Percentiles rank a stretch among this genome's conserved stretches.
phyloP scores from a whole-genome alignment of 352 stramenopile species.

The Globisporangium mamillatum region DNA sequence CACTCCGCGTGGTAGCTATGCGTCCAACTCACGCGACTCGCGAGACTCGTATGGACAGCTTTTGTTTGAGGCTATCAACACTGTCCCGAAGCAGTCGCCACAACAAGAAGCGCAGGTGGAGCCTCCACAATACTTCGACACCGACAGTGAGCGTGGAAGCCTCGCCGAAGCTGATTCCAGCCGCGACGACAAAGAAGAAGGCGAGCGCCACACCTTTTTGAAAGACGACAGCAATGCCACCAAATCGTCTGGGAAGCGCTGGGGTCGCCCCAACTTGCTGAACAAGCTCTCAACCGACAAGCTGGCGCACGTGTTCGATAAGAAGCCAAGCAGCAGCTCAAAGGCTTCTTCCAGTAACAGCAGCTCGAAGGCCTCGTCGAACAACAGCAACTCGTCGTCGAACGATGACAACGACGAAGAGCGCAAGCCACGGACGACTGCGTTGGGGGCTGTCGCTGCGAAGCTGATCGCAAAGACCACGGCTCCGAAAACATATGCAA shows the following conservation, averaged over 20 bases:
- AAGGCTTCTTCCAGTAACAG: constrained; percentile 14
- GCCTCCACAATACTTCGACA: constrained; percentile 19
- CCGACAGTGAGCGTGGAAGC: constrained; percentile 20
- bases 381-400: constrained; percentile 19
- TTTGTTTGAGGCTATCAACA: constrained; percentile 20
- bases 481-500: constrained; percentile 11
- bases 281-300: constrained; percentile 18
- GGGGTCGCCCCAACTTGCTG: constrained; percentile 20
- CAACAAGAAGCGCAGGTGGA: not conserved
- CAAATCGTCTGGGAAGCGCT: constrained; percentile 9
- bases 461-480: constrained; percentile 13
- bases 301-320: constrained; percentile 19
- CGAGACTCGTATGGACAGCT: constrained; percentile 16
- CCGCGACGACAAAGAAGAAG: not conserved
- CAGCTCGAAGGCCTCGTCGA: constrained; percentile 15
- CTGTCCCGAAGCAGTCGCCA: constrained; percentile 7
- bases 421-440: constrained; percentile 1
- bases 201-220: constrained; percentile 6
- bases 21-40: constrained; percentile 9
- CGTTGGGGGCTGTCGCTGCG: constrained; percentile 16
- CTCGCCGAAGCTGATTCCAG: not conserved
- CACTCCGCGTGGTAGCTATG: constrained; percentile 15
- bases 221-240: constrained; percentile 6
- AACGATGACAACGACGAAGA: constrained; percentile 13
- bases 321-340: constrained; percentile 17